Evolutionary conservation across 164 flowering plant genomes (phyloP), one percentile per base, ranked within the genome.

Genomic region (Aristolochia fimbriata): DNA sequence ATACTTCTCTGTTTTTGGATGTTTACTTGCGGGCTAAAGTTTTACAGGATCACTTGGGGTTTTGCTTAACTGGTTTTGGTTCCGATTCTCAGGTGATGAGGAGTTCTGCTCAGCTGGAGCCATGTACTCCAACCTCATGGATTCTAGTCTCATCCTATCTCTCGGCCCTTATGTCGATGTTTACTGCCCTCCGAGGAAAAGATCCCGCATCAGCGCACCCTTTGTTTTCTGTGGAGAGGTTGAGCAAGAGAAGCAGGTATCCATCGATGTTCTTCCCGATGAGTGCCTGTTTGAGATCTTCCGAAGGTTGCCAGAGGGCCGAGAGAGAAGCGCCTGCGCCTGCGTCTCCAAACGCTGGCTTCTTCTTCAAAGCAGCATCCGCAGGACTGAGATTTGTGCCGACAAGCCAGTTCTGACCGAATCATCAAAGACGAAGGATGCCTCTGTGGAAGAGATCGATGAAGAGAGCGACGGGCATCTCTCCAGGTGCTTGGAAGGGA

Each of bases 281-380:
- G 94, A 87, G 70, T 89, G 96, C 70, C 80, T 89, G 22, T 79
- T 78, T 53, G 94, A 89, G 84, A 89, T 89, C 69, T 77, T 89
- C 57, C 79, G 80, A 62, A 82, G 88, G 41, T 25, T 89, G 30
- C 67, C 78, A 10, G 78, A 70, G 22, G 78, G 78, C 60, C 77
- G 63, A 66, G 86, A 79, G 63, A 80, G 81, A 71, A 78, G 89
- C 58, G 54, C 76, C 30, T 76, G 80, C 51, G 91, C 94, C 22
- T 77, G 78, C 65, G 96, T 89, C 57, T 89, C 96, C 55, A 86
- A 85, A 77, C 81, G 66, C 0, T 89, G 96, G 96, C 85, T 89
- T 50, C 69, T 63, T 64, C 70, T 87, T 7, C 59, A 83, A 69
- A 77, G 80, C 72, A 77, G 73, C 53, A 78, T 86, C 56, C 73